These are phyloP conservation scores for Zygotorulaspora florentina DNA, from an alignment of 805 yeast species.

Conservation along the genomic window DNA sequence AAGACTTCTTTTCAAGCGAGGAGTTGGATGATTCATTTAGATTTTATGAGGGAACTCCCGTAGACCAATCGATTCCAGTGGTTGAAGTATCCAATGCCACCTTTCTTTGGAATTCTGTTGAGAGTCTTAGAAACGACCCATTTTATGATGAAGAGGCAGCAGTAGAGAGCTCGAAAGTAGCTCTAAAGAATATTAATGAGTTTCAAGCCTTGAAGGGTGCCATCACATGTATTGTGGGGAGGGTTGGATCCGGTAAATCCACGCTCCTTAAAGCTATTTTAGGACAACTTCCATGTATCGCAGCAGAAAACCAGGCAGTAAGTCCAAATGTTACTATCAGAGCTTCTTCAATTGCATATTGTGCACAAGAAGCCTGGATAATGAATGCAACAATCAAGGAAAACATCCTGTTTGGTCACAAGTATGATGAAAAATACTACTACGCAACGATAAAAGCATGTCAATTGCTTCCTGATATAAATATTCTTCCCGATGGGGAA, in stretches of 20 bases:
- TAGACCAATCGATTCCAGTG: slow-evolving; percentile 24
- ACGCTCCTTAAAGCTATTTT: slow-evolving; percentile 50
- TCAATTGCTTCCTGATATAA: slow-evolving; percentile 45
- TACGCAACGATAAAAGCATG: slow-evolving; percentile 45
- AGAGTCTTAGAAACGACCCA: slow-evolving; percentile 18
- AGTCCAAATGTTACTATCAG: slow-evolving; percentile 30
- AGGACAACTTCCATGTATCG: slow-evolving; percentile 48
- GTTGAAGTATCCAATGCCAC: slow-evolving; percentile 47
- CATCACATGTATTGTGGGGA: slow-evolving; percentile 58
- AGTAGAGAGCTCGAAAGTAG: slow-evolving; percentile 44
- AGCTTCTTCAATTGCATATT: slow-evolving; percentile 46
- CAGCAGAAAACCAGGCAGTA: slow-evolving; percentile 22
- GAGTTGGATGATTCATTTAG: slow-evolving; percentile 42
- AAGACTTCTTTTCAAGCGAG: slow-evolving; percentile 44
- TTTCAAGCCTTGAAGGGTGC: slow-evolving; percentile 51
- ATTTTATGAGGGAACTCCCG: slow-evolving; percentile 22
- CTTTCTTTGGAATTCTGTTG: slow-evolving; percentile 47
- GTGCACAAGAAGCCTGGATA: slow-evolving; percentile 57
- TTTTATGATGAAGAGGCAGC: slow-evolving; percentile 41
- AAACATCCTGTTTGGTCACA: slow-evolving; percentile 49
- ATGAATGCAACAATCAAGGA: slow-evolving; percentile 48
- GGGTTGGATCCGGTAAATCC: slow-evolving; percentile 67
- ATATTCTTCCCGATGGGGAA: slow-evolving; percentile 49
- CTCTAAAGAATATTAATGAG: slow-evolving; percentile 44
- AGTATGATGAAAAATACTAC: slow-evolving; percentile 41